Evolutionary conservation across 2,329 filamentous ascomycete genomes (phyloP).

Genomic region (Diatrype stigma): DNA sequence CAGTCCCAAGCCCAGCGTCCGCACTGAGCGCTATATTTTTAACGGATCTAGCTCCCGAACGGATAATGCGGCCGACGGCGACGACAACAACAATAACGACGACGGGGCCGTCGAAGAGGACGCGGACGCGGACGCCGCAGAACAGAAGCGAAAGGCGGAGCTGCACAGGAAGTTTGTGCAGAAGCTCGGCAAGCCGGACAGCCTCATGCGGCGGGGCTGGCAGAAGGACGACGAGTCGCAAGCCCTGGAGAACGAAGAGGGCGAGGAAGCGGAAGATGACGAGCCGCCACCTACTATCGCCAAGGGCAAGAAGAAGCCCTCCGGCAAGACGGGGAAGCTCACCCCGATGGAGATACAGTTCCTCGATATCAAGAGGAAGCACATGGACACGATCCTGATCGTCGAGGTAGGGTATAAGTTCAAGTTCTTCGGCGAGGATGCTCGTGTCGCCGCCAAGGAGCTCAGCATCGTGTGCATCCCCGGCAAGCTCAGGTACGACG

Average conservation of each 20-base stretch:
- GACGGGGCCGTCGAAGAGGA: conserved; percentile 39
- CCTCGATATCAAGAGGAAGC: conserved; percentile 86
- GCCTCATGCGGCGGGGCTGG: conserved; percentile 59
- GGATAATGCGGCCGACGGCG: conserved; percentile 30
- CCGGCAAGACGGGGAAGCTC: conserved; percentile 71
- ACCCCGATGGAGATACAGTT: conserved; percentile 94
- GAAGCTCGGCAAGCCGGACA: conserved; percentile 84
- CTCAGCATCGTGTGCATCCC: conserved; percentile 95
- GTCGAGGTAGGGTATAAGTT: conserved; percentile 98
- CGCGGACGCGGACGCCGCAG: conserved; percentile 49
- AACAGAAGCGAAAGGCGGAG: conserved; percentile 57
- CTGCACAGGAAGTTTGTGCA: conserved; percentile 83
- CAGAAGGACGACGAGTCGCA: conserved; percentile 50
- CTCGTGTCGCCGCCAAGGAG: conserved; percentile 80
- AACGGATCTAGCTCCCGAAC: conserved; percentile 42
- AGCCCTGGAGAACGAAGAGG: conserved; percentile 47
- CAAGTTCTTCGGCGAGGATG: conserved; percentile 94
- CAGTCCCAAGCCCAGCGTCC: conserved; percentile 27
- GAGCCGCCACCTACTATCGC: conserved; percentile 44
- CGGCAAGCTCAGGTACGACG: conserved; percentile 90
- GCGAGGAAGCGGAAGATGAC: conserved; percentile 51
- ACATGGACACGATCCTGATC: conserved; percentile 84
- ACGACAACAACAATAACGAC: no score
- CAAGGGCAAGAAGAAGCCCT: conserved; percentile 62
- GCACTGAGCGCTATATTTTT: conserved; percentile 52